A percentile compares a stretch with the other conserved stretches of the same genome.
These are phyloP conservation scores for Fagopyrum esculentum DNA, from an alignment of 148 eudicot genomes.

Conservation along the genomic window DNA sequence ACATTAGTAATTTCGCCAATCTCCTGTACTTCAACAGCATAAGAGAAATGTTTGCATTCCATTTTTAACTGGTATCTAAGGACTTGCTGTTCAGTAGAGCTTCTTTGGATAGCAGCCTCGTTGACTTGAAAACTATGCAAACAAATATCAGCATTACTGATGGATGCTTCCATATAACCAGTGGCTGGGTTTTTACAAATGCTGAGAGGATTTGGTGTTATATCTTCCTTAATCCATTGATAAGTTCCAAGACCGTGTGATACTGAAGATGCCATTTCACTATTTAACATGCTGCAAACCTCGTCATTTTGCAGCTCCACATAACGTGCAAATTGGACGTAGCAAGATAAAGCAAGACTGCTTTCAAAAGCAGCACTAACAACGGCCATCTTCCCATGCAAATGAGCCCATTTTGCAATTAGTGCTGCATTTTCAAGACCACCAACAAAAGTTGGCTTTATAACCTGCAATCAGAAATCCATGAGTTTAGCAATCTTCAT, in stretches of 20 bases:
- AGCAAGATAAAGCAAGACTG: constrained; percentile 71
- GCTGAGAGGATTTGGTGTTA: constrained; percentile 38
- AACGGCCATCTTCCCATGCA: constrained; percentile 70
- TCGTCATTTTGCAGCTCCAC: constrained; percentile 63
- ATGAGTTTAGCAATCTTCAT: background rate
- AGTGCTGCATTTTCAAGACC: constrained; percentile 89
- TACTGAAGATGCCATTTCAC: constrained; percentile 23
- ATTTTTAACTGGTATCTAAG: constrained; percentile 38
- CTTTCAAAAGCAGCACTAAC: constrained; percentile 89
- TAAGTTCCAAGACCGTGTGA: constrained; percentile 98
- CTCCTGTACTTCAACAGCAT: constrained; percentile 55
- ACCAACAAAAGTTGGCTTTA: constrained; percentile 90
- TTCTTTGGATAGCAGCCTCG: constrained; percentile 33
- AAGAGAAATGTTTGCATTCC: constrained; percentile 32
- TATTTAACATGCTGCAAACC: constrained; percentile 30
- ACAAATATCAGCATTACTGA: constrained; percentile 46
- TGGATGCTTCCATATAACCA: constrained; percentile 55
- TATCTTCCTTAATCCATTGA: constrained; percentile 80
- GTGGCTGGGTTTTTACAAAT: constrained; percentile 29
- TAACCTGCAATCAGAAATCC: constrained; percentile 43
- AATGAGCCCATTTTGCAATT: constrained; percentile 90
- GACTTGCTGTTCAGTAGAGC: constrained; percentile 22
- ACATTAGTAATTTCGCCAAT: constrained; percentile 53
- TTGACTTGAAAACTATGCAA: constrained; percentile 40
- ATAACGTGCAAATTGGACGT: constrained; percentile 67